Conservation (phyloP, 1,284 basidiomycete genomes). For the Puccinia brachypodii region DNA sequence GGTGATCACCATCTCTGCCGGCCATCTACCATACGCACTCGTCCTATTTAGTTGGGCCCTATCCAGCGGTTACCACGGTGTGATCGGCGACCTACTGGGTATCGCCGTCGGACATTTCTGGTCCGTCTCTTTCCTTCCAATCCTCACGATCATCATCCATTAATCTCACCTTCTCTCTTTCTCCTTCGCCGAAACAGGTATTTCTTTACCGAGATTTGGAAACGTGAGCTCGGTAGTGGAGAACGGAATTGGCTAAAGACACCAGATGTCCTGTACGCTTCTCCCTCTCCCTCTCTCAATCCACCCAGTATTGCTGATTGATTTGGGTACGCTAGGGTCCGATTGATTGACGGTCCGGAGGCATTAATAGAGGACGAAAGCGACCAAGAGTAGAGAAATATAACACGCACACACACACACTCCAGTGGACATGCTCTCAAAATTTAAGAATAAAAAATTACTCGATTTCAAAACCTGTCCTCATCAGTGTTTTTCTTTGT, state of each 20-base stretch:
- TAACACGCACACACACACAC: neutral
- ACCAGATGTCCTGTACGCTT: constrained; percentile 71
- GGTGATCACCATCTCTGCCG: constrained; percentile 87
- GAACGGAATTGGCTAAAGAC: constrained; percentile 73
- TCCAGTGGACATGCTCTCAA: neutral
- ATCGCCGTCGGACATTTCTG: constrained; percentile 85
- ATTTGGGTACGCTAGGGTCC: neutral
- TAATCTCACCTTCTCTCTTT: neutral
- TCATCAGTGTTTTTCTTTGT: neutral
- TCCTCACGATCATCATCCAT: neutral
- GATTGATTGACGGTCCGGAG: constrained; percentile 45
- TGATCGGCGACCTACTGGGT: constrained; percentile 61
- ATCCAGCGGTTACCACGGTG: constrained; percentile 62
- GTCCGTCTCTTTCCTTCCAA: constrained; percentile 29
- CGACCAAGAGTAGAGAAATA: constrained; percentile 15
- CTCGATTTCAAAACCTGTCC: neutral
- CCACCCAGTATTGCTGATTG: neutral
- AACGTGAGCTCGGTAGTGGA: constrained; percentile 80
- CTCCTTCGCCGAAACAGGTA: constrained; percentile 59
- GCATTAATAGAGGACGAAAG: constrained; percentile 36
- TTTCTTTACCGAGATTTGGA: constrained; percentile 93
- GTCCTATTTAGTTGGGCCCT: constrained; percentile 85
- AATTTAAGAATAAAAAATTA: neutral
- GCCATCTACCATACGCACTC: constrained; percentile 87
- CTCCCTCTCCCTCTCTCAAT: neutral